A percentile compares a stretch with the other conserved stretches of the same genome.
Evolutionary conservation across 441 rosid species (phyloP).

Genomic region (Lepidium campestre): DNA sequence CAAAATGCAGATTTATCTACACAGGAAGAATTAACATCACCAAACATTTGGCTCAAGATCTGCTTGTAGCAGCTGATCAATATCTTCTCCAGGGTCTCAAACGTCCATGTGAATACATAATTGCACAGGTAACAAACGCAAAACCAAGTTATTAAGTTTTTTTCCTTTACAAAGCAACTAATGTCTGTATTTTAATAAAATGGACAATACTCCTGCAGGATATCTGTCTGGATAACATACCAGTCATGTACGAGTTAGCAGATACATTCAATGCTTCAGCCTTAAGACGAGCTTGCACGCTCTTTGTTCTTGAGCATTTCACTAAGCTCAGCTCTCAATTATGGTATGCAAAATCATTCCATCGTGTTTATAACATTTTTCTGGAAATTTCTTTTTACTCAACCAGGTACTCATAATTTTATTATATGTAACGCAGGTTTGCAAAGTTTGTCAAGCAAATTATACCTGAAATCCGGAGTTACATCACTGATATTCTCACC

Average conservation of each 20-base stretch:
- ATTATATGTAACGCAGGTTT: slow-evolving; percentile 36
- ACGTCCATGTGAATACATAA: slow-evolving; percentile 50
- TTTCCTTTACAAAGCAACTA: neutral
- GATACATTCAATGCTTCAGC: slow-evolving; percentile 51
- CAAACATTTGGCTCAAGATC: slow-evolving; percentile 47
- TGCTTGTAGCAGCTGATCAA: slow-evolving; percentile 72
- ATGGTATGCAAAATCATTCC: slow-evolving; percentile 32
- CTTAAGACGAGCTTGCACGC: slow-evolving; percentile 49
- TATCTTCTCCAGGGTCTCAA: slow-evolving; percentile 65
- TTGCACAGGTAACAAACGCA: slow-evolving; percentile 43
- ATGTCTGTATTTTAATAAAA: neutral
- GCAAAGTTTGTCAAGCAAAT: slow-evolving; percentile 33
- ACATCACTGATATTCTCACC: slow-evolving; percentile 38
- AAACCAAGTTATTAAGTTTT: neutral
- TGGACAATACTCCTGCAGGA: slow-evolving; percentile 29
- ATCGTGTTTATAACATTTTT: neutral
- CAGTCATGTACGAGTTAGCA: slow-evolving; percentile 50
- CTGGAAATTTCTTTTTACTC: neutral
- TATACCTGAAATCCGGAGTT: slow-evolving; percentile 45
- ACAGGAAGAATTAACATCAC: slow-evolving; percentile 48
- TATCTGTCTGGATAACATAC: slow-evolving; percentile 46
- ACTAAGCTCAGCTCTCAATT: slow-evolving; percentile 36
- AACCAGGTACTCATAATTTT: neutral
- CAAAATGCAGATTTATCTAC: slow-evolving; percentile 47
- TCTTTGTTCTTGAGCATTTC: slow-evolving; percentile 48